A percentile compares a stretch with the other conserved stretches of the same genome.
Evolutionary conservation across 176 grass and related monocot genomes (phyloP).

Genomic region (Pontederia paniculata): DNA sequence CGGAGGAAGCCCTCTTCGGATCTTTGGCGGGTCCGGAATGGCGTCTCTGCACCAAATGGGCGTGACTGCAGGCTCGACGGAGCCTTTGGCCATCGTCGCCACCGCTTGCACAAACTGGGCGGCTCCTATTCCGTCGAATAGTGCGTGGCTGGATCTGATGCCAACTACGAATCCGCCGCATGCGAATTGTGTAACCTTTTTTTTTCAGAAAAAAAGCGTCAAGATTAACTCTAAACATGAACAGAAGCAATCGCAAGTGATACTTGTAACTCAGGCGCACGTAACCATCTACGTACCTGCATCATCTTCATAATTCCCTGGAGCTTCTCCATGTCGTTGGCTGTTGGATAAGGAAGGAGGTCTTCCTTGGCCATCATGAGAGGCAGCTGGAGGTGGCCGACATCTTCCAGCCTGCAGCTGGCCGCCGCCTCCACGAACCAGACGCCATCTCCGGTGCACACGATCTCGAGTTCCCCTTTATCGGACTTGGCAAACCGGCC

Average conservation of each 20-base stretch:
- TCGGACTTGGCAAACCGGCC: not conserved
- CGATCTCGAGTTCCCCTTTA: conserved; percentile 27
- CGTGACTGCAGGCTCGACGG: conserved; percentile 24
- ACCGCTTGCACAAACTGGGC: conserved; percentile 49
- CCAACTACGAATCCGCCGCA: conserved; percentile 62
- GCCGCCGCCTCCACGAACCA: conserved; percentile 71
- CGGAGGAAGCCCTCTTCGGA: conserved; percentile 18
- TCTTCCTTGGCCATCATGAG: conserved; percentile 62
- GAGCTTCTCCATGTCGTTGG: conserved; percentile 28
- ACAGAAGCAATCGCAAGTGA: not conserved
- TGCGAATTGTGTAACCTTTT: conserved; percentile 55
- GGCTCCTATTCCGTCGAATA: conserved; percentile 45
- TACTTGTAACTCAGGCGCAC: not conserved
- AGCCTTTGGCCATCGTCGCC: conserved; percentile 46
- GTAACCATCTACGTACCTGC: conserved; percentile 28
- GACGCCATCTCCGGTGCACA: conserved; percentile 66
- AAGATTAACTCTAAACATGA: not conserved
- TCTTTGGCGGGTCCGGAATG: conserved; percentile 38
- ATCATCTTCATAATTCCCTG: conserved; percentile 50
- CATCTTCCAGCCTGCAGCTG: conserved; percentile 51
- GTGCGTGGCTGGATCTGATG: conserved; percentile 50
- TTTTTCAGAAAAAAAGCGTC: not conserved
- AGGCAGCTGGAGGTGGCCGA: conserved; percentile 62
- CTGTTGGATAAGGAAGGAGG: conserved; percentile 41
- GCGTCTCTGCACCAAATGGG: conserved; percentile 53